phyloP scores from a whole-genome alignment of 2,329 filamentous ascomycete genomes.

The Pseudocercospora vitis region DNA sequence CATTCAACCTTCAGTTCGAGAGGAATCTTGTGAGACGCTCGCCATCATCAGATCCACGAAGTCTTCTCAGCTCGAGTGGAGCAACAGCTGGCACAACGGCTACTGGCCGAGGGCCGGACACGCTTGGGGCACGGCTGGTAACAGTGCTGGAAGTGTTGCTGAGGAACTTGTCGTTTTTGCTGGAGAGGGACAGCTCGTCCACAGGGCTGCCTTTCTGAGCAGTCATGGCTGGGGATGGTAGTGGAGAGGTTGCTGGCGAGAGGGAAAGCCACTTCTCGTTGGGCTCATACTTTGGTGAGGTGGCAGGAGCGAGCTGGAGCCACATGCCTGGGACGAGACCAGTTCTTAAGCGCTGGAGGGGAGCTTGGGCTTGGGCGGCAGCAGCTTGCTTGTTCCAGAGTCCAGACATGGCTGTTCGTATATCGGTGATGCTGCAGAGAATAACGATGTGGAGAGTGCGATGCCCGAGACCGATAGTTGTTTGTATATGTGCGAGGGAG shows the following conservation, averaged over 20 bases:
- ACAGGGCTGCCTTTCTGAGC: conserved; percentile 1
- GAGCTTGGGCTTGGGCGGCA: conserved; percentile 13
- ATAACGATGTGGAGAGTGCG: conserved; percentile 4
- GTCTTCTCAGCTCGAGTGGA: conserved; percentile 4
- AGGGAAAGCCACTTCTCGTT: conserved; percentile 15
- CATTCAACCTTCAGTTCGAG: conserved; percentile 10
- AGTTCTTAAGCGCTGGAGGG: conserved; percentile 13
- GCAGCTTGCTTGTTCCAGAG: conserved; percentile 18
- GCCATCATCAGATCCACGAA: conserved; percentile 7
- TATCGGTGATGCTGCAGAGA: background rate
- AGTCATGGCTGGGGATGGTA: conserved; percentile 12
- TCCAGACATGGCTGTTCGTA: conserved; percentile 21
- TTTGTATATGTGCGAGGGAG: background rate
- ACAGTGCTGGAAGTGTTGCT: conserved; percentile 14
- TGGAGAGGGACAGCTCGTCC: conserved; percentile 7
- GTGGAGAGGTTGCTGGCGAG: conserved; percentile 2
- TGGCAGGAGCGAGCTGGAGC: conserved; percentile 22
- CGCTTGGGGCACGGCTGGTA: conserved; percentile 11
- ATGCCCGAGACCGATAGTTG: too few relatives aligned
- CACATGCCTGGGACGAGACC: conserved; percentile 24
- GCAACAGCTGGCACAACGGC: conserved; percentile 2
- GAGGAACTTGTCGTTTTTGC: conserved; percentile 10
- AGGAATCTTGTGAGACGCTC: conserved; percentile 20
- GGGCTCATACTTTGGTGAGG: background rate
- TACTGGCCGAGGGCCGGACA: conserved; percentile 9